These are phyloP conservation scores for Hippophae gyantsensis DNA, from an alignment of 306 rosid species.

Conservation along the genomic window DNA sequence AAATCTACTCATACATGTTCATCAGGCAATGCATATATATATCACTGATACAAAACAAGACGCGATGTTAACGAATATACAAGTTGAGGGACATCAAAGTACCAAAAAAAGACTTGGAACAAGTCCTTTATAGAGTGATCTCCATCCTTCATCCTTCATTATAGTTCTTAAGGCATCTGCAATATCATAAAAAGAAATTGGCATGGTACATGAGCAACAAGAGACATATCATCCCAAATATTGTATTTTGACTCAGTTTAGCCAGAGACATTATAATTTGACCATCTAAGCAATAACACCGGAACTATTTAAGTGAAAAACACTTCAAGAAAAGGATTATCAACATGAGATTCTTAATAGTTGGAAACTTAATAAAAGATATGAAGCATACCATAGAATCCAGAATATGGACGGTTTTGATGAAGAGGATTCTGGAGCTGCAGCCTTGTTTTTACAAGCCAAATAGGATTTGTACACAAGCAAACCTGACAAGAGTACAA, in stretches of 20 bases:
- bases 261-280: not conserved
- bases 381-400: conserved; percentile 73
- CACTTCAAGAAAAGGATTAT: not conserved
- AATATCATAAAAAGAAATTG: conserved; percentile 13
- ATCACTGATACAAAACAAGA: not conserved
- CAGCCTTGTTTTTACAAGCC: conserved; percentile 95
- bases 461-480: conserved; percentile 82
- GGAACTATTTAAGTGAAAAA: not conserved
- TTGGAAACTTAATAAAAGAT: conserved; percentile 29
- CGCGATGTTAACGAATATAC: not conserved
- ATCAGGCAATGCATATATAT: not conserved
- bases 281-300: not conserved
- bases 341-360: conserved; percentile 7
- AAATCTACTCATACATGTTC: too few species aligned
- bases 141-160: conserved; percentile 73
- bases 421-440: conserved; percentile 96
- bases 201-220: conserved; percentile 13
- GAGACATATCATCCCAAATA: too few species aligned
- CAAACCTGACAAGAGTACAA: conserved; percentile 50
- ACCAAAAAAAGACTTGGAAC: conserved; percentile 85
- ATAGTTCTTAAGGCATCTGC: conserved; percentile 95
- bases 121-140: conserved; percentile 79
- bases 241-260: not conserved
- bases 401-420: conserved; percentile 76
- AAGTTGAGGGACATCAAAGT: conserved; percentile 28